These are phyloP conservation scores for Magnaporthales sp. DNA, from an alignment of 2,329 filamentous ascomycete genomes.

Conservation along the genomic window DNA sequence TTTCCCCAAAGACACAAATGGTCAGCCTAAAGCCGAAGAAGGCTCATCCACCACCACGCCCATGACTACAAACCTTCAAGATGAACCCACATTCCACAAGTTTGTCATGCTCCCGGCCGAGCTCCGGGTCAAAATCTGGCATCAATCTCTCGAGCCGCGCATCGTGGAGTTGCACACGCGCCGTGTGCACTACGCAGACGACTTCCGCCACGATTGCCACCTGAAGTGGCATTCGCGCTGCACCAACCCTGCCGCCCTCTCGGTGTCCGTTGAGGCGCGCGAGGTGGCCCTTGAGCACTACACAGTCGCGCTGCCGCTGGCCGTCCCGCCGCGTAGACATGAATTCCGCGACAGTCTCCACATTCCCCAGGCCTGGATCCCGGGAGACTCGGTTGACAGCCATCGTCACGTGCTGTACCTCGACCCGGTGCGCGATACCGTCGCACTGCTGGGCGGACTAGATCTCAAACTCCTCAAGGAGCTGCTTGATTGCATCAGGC, in stretches of 20 bases:
- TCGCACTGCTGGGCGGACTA: conserved; percentile 22
- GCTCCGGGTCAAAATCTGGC: conserved; percentile 26
- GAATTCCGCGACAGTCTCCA: neutral
- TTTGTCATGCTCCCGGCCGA: conserved; percentile 25
- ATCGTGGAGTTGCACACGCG: conserved; percentile 24
- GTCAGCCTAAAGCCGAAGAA: neutral
- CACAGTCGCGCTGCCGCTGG: conserved; percentile 20
- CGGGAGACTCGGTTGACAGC: conserved; percentile 11
- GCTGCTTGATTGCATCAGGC: neutral
- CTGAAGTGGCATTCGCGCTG: conserved; percentile 21
- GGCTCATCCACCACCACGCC: neutral
- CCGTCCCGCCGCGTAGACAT: conserved; percentile 7
- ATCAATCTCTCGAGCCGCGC: conserved; percentile 21
- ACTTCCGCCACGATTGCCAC: conserved; percentile 9
- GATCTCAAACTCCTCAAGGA: conserved; percentile 19
- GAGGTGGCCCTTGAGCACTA: conserved; percentile 20
- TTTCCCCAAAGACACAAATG: neutral
- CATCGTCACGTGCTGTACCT: conserved; percentile 19
- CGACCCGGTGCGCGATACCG: conserved; percentile 20
- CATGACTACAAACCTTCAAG: neutral
- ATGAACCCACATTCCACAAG: conserved; percentile 13
- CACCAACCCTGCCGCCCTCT: conserved; percentile 22
- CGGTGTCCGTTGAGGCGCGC: conserved; percentile 23
- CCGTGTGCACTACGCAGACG: conserved; percentile 19
- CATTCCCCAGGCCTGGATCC: conserved; percentile 8